phyloP scores from a whole-genome alignment of 495 filamentous ascomycete genomes.

The Aspergillus indologenus region DNA sequence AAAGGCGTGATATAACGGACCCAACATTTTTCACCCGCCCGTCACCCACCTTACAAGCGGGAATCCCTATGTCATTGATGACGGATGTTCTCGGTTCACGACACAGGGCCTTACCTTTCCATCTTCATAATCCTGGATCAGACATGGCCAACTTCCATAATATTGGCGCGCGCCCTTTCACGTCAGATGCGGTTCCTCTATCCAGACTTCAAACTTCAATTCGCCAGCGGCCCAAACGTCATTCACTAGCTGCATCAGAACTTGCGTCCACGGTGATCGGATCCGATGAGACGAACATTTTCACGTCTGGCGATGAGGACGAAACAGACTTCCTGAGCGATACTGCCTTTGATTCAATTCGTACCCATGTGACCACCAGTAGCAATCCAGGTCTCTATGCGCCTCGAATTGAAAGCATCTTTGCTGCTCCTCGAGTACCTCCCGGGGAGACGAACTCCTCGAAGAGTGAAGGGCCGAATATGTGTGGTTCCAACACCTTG shows the following conservation, averaged over 20 bases:
- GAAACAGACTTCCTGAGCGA: conserved; percentile 86
- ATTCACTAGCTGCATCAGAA: conserved; percentile 58
- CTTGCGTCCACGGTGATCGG: conserved; percentile 77
- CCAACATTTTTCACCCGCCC: conserved; percentile 38
- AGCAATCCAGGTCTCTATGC: conserved; percentile 49
- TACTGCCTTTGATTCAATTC: conserved; percentile 85
- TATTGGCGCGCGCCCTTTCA: conserved; percentile 22
- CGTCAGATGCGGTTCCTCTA: conserved; percentile 30
- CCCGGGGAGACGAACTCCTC: conserved; percentile 51
- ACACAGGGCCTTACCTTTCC: conserved; percentile 20
- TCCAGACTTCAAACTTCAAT: conserved; percentile 32
- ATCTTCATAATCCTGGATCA: conserved; percentile 25
- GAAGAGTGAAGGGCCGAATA: conserved; percentile 52
- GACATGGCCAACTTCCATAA: conserved; percentile 14
- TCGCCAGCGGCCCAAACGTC: conserved; percentile 40
- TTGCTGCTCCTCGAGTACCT: conserved; percentile 65
- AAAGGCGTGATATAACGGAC: conserved; percentile 43
- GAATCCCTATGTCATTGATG: conserved; percentile 10
- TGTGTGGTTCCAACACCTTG: conserved; percentile 40
- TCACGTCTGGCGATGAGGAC: conserved; percentile 76
- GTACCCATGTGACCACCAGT: conserved; percentile 70
- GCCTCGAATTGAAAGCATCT: conserved; percentile 78
- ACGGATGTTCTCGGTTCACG: conserved; percentile 14
- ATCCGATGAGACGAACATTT: conserved; percentile 78
- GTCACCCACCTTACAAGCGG: conserved; percentile 24